Evolutionary conservation across 306 rosid species (phyloP), one percentile per base, ranked within the genome.

Genomic region (Herpetospermum pedunculosum): DNA sequence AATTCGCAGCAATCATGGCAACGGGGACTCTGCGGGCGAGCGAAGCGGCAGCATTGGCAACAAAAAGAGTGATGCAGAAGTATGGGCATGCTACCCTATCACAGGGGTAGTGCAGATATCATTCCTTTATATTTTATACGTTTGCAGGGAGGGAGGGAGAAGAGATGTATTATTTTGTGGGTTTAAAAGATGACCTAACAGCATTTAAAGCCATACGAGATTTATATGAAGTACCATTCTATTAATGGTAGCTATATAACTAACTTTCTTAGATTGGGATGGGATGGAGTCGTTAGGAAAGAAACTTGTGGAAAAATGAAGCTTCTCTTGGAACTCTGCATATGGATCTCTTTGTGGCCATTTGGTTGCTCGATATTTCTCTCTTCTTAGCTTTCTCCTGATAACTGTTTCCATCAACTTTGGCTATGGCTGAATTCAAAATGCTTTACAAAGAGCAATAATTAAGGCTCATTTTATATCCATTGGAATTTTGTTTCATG

Each of bases 1-100:
- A 95, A 78, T 95, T 91, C 82, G 90, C 89, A 7, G 88, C 96
- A 5, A 83, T 91, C 48, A 95, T 91, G 99, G 96, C 92, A 4
- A 84, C 89, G 0, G 97, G 97, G 37, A 87, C 99, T 15, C 59
- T 91, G 83, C 96, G 96, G 4, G 99, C 97, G 1, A 91, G 99
- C 16, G 97, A 95, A 79, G 99, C 99, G 23, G 99, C 99, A 11
- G 89, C 96, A 1, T 87, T 95, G 41, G 99, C 99, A 15, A 91
- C 99, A 0, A 91, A 64, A 68, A 84, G 91, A 82, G 99, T 95
- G 37, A 95, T 95, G 99, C 87, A 89, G 70, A 88, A 85, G 85
- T 85, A 91, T 16, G 96, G 96, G 32, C 69, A n/a, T 28, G 30
- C 81, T 13, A 79, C 86, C 2, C 43, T 83, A 63, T 81, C 97